Evolutionary conservation across 192 early-diverging fungal genomes (phyloP), one percentile per base, ranked within the genome.

Genomic region (Gonapodya sp.): DNA sequence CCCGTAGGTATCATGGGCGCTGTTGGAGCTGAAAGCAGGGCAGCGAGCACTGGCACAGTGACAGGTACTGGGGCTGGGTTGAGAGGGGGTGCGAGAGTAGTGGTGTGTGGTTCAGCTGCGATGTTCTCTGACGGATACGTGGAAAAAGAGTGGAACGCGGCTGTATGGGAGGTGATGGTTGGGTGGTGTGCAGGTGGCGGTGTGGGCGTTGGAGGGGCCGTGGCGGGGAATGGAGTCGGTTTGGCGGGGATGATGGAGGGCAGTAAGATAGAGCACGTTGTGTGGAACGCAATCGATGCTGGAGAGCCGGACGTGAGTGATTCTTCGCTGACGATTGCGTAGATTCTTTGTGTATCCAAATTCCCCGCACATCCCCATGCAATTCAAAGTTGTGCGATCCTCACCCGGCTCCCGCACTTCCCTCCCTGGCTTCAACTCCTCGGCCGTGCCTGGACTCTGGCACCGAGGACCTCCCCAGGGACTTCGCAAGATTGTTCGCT

Each of bases 401-500:
- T 77, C 90, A 91, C 83, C 91, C 91, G 81, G 77, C 91, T 1
- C 91, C 91, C 0, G 86, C 87, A 18, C 88, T 87, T 0, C 81
- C 87, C 0, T 79, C 83, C 34, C 83, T 92, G 18, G 82, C 90
- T 0, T 85, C 90, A 35, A 87, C 82, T 32, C 79, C 89, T 1
- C 78, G 89, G 33, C 85, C 86, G 2, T 91, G 91, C 74, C 80
- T 92, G 80, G 89, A 90, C 35, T 0, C 36, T 82, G 89, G 91
- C 83, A 91, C 87, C 73, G 90, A 91, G 79, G 90, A 91, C 36
- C 84, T 91, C 18, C 90, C 90, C n/a, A 89, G 89, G 81, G 90
- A 91, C 79, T 91, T 91, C 79, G 89, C 90, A 8, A 84, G 87
- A 0, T 73, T 91, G 35, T 92, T 92, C 84, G 91, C 91, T 79